These are phyloP conservation scores for Kwoniella sp. DNA, from an alignment of 768 basidiomycete species.

Conservation along the genomic window DNA sequence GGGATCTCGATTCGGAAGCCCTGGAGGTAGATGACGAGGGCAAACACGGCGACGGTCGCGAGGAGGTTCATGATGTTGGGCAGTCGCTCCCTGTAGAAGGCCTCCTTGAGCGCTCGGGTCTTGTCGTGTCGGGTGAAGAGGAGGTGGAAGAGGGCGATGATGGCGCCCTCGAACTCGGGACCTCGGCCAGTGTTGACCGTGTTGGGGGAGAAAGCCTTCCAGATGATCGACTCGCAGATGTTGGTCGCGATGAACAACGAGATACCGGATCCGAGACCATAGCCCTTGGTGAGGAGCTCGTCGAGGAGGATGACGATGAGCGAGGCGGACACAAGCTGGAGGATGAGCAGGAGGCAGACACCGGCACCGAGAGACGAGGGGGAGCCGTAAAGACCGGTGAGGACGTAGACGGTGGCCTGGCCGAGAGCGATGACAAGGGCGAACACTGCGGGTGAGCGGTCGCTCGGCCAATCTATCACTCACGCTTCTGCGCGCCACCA, in stretches of 20 bases:
- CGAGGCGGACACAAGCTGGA: slow-evolving; percentile 88
- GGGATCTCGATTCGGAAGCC: slow-evolving; percentile 99
- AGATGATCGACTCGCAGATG: slow-evolving; percentile 98
- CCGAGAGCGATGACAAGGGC: slow-evolving; percentile 94
- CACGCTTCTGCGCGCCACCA: slow-evolving; percentile 93
- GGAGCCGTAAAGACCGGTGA: slow-evolving; percentile 93
- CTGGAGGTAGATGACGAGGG: slow-evolving; percentile 94
- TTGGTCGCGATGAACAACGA: slow-evolving; percentile 99
- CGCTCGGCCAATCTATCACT: slow-evolving; percentile 53
- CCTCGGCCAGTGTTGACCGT: slow-evolving; percentile 97
- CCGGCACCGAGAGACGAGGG: slow-evolving; percentile 90
- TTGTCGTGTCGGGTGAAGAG: slow-evolving; percentile 99
- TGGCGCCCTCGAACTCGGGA: slow-evolving; percentile 94
- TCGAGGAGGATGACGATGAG: slow-evolving; percentile 98
- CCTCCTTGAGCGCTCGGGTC: slow-evolving; percentile 90
- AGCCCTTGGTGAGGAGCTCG: slow-evolving; percentile 97
- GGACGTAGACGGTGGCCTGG: slow-evolving; percentile 92
- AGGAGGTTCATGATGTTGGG: slow-evolving; percentile 98
- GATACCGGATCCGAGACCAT: slow-evolving; percentile 97
- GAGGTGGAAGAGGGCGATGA: slow-evolving; percentile 94
- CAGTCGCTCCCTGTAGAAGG: slow-evolving; percentile 94
- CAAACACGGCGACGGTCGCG: slow-evolving; percentile 86
- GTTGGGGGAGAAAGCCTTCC: slow-evolving; percentile 98
- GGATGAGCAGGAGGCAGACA: slow-evolving; percentile 91
- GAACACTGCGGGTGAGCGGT: slow-evolving; percentile 62